Evolutionary conservation across 2,329 filamentous ascomycete genomes (phyloP), one percentile per base, ranked within the genome.

Genomic region (Sordariomycetes sp.): DNA sequence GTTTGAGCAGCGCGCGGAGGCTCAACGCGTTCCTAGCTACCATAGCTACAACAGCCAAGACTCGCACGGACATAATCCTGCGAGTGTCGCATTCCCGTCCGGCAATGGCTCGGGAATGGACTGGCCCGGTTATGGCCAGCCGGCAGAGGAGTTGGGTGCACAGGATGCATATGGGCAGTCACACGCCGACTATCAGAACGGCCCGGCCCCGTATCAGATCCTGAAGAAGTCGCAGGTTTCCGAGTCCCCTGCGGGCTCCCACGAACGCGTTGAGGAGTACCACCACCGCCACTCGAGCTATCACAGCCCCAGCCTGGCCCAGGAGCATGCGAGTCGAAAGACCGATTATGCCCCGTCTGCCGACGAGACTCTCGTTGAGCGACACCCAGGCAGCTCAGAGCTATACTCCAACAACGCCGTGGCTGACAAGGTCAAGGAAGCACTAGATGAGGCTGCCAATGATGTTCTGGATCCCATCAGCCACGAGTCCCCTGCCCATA

Each of bases 221-320:
- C 67, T 80, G 28, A 80, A 80, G 68, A 82, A 81, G 69, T 72
- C 73, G 20, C 68, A 69, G 57, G 59, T 66, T 61, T 72, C 72
- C 58, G 61, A 72, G 56, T 60, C 74, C 59, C 72, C 75, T 37
- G 66, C 70, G 56, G 68, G 66, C 52, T 71, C 72, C 2, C 68
- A 70, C 58, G 67, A 67, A 22, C 68, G 64, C 46, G 76, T 78
- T 10, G 71, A 72, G 59, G 73, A 73, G 61, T 71, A 48, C 35
- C 56, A 37, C 52, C 56, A 58, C 18, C 56, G 54, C 18, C 63
- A 34, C 52, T 50, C 53, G 20, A 43, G 66, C 25, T 63, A 70
- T 57, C 68, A 70, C 50, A 79, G 75, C 64, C 71, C 74, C 12
- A 64, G 74, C 20, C 64, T 70, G 32, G 79, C 73, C 60, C 76